A percentile compares a stretch with the other conserved stretches of the same genome.
These are phyloP conservation scores for Suzukiozyma palmioleophila DNA, from an alignment of 1,139 yeast species.

Conservation along the genomic window DNA sequence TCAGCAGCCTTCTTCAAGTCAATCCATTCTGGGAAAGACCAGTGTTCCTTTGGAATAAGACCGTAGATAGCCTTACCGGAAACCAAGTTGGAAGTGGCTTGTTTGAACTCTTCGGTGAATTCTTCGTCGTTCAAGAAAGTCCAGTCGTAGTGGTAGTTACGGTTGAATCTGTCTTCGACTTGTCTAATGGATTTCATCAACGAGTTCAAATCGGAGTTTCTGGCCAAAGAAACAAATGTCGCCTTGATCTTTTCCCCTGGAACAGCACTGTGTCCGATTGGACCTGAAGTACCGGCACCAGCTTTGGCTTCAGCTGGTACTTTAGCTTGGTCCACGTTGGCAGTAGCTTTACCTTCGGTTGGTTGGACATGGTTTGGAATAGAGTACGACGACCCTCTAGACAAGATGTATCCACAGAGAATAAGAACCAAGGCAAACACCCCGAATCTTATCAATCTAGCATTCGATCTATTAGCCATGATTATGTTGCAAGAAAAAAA, in stretches of 20 bases:
- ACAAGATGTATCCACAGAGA: slow-evolving; percentile 55
- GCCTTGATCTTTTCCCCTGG: slow-evolving; percentile 33
- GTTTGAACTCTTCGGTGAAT: slow-evolving; percentile 37
- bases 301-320: slow-evolving; percentile 9
- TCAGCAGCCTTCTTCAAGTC: slow-evolving; percentile 54
- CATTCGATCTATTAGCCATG: slow-evolving; percentile 50
- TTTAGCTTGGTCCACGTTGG: slow-evolving; percentile 7
- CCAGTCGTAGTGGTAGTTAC: slow-evolving; percentile 42
- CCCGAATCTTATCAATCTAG: slow-evolving; percentile 58
- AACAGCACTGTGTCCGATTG: slow-evolving; percentile 10
- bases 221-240: slow-evolving; percentile 43
- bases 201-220: slow-evolving; percentile 35
- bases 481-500: slow-evolving; percentile 1
- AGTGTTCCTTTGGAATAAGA: slow-evolving; percentile 41
- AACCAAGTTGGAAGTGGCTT: slow-evolving; percentile 27
- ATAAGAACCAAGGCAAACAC: slow-evolving; percentile 55
- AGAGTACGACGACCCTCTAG: slow-evolving; percentile 52
- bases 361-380: slow-evolving; percentile 19
- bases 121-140: slow-evolving; percentile 43
- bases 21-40: slow-evolving; percentile 55
- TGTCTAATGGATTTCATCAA: slow-evolving; percentile 39
- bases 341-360: slow-evolving; percentile 6
- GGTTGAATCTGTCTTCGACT: slow-evolving; percentile 44
- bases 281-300: slow-evolving; percentile 9
- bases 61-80: slow-evolving; percentile 43